phyloP scores from a whole-genome alignment of 1,284 basidiomycete species.

The Irpex rosettiformis region DNA sequence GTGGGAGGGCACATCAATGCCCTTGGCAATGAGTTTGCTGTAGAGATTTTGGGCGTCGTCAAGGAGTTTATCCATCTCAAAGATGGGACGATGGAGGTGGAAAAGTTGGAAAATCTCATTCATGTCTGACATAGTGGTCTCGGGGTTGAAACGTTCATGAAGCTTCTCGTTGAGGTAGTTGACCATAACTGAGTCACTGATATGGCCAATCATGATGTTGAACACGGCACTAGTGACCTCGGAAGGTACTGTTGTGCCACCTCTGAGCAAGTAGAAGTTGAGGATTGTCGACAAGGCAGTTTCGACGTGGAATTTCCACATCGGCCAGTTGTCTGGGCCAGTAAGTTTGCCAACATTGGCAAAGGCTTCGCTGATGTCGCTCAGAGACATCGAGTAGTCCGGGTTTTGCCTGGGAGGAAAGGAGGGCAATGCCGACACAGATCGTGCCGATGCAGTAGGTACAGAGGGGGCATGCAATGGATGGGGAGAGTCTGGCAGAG shows the following conservation, averaged over 20 bases:
- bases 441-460: not conserved
- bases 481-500: not conserved
- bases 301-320: not conserved
- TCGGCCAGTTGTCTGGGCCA: not conserved
- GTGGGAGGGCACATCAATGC: not conserved
- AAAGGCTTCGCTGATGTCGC: not conserved
- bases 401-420: not conserved
- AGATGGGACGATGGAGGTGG: not conserved
- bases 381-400: not conserved
- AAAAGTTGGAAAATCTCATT: conserved; percentile 1
- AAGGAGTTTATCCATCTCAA: conserved; percentile 1
- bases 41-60: not conserved
- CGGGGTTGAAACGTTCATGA: not conserved
- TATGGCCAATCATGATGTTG: not conserved
- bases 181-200: not conserved
- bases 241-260: not conserved
- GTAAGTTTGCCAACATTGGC: not conserved
- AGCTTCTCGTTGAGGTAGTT: not conserved
- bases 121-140: not conserved
- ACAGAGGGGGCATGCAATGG: not conserved
- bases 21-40: not conserved
- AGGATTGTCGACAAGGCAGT: not conserved
- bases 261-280: not conserved
- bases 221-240: not conserved
- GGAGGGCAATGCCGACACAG: not conserved